These are phyloP conservation scores for Cercospora sp. DNA, from an alignment of 2,329 filamentous ascomycete genomes.

Conservation along the genomic window DNA sequence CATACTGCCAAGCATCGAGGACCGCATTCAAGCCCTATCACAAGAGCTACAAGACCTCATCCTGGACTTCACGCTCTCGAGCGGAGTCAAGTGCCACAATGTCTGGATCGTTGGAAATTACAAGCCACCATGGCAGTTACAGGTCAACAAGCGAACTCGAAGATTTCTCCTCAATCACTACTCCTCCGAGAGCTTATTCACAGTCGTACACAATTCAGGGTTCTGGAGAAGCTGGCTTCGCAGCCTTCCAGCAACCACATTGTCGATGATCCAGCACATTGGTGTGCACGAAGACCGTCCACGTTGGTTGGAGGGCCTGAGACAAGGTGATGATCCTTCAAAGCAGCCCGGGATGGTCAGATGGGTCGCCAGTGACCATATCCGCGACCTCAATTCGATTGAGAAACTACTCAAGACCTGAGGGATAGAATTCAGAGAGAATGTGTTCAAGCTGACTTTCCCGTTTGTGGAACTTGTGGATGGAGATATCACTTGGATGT, in stretches of 20 bases:
- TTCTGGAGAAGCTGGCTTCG: background rate
- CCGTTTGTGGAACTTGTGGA: too few species aligned
- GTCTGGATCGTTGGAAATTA: background rate
- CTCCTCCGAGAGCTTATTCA: background rate
- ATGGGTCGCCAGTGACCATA: too few species aligned
- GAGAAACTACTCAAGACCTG: too few species aligned
- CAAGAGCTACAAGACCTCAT: conserved; percentile 14
- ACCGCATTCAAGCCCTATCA: background rate
- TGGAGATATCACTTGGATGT: too few species aligned
- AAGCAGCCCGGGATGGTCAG: too few species aligned
- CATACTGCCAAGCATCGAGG: background rate
- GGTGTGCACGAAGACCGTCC: too few species aligned
- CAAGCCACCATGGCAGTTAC: background rate
- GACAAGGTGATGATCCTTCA: too few species aligned
- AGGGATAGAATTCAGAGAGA: background rate
- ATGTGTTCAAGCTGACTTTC: background rate
- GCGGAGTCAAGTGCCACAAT: background rate
- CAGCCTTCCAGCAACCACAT: background rate
- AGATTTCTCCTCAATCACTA: background rate
- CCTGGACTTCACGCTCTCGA: background rate
- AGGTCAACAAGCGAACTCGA: background rate
- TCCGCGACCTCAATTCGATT: too few species aligned
- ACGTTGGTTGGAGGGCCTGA: too few species aligned
- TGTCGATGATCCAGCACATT: background rate
- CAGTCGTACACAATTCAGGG: background rate